A percentile compares a stretch with the other conserved stretches of the same genome.
Conservation (phyloP, 2,329 filamentous ascomycete genomes). For the Elsinoe necatrix region DNA sequence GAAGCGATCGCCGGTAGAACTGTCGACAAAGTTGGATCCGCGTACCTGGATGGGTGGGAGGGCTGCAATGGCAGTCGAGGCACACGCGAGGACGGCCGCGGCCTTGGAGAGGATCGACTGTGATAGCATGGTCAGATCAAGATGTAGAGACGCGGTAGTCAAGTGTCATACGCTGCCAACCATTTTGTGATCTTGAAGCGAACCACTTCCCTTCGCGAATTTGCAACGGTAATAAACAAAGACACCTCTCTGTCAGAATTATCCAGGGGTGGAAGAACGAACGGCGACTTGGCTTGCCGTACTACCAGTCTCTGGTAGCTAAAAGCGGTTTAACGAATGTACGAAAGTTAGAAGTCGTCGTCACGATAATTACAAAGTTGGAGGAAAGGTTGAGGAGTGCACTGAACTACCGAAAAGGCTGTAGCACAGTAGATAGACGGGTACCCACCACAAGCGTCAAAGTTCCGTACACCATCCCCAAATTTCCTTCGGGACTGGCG, state of each 20-base stretch:
- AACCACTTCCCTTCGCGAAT: background rate
- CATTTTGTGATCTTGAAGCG: background rate
- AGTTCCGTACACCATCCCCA: constrained; percentile 1
- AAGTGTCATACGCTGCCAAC: background rate
- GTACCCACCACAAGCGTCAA: background rate
- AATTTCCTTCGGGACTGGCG: constrained; percentile 3
- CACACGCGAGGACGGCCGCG: constrained; percentile 25
- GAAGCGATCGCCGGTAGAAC: constrained; percentile 49
- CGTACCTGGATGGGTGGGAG: constrained; percentile 43
- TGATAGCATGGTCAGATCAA: background rate
- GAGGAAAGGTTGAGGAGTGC: background rate
- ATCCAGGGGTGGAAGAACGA: background rate
- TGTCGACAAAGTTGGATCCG: constrained; percentile 55
- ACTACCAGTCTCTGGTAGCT: background rate
- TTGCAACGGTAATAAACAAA: constrained; percentile 3
- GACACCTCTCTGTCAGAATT: background rate
- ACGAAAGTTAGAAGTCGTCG: background rate
- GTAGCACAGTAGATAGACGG: background rate
- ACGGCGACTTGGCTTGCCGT: background rate
- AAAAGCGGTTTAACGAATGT: background rate
- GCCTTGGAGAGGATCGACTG: constrained; percentile 8
- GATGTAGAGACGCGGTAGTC: background rate
- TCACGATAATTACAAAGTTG: background rate
- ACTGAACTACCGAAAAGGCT: background rate
- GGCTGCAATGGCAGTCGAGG: constrained; percentile 40